Conservation (phyloP, 306 rosid genomes). For the Oemleria cerasiformis region DNA sequence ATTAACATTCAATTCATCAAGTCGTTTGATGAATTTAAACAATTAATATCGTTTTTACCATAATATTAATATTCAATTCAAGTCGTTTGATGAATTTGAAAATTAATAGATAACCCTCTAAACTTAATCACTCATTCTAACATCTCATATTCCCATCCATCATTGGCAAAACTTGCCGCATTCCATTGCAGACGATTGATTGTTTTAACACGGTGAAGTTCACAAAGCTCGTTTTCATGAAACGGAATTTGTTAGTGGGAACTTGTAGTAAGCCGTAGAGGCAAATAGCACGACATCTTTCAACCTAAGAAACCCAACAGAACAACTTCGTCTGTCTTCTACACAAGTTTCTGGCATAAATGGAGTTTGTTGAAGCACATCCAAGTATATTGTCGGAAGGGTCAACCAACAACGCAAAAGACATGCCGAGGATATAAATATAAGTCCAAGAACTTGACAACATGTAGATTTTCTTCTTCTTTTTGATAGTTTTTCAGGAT, state of each 20-base stretch:
- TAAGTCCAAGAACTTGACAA: not conserved
- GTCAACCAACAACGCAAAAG: not conserved
- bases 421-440: not conserved
- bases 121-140: no score
- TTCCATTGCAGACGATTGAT: not conserved
- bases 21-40: no score
- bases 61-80: no score
- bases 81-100: no score
- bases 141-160: no score
- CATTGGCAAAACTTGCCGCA: no score
- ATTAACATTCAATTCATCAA: no score
- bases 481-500: constrained; percentile 20
- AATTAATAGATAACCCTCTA: no score
- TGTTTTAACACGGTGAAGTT: not conserved
- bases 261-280: no score
- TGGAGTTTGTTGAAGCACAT: not conserved
- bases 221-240: not conserved
- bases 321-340: not conserved
- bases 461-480: not conserved
- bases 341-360: not conserved
- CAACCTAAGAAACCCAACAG: not conserved
- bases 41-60: no score
- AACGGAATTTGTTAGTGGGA: not conserved
- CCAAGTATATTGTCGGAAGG: not conserved
- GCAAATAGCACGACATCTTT: not conserved